Conservation (phyloP, 2,329 filamentous ascomycete genomes). For the Daldinia sp. region DNA sequence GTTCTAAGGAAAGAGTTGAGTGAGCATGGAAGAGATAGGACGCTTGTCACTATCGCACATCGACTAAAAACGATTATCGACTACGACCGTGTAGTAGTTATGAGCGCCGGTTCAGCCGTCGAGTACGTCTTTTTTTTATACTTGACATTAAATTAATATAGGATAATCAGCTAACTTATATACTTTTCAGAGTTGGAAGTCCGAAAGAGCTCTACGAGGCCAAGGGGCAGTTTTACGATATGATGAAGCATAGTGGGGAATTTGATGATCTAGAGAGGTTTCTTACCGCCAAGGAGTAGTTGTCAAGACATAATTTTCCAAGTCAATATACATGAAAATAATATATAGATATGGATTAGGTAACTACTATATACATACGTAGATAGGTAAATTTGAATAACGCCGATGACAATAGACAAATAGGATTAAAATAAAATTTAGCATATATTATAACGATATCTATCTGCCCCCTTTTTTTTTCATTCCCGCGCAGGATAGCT, state of each 20-base stretch:
- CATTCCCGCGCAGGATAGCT: not conserved
- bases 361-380: no score
- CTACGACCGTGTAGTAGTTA: constrained; percentile 69
- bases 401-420: not conserved
- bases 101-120: constrained; percentile 65
- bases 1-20: constrained; percentile 64
- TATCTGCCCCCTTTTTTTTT: not conserved
- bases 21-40: constrained; percentile 59
- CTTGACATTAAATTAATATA: not conserved
- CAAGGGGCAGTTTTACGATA: constrained; percentile 64
- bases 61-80: constrained; percentile 69
- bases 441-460: not conserved
- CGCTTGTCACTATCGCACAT: constrained; percentile 70
- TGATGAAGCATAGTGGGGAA: constrained; percentile 68
- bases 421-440: not conserved
- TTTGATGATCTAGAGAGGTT: constrained; percentile 59
- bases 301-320: not conserved
- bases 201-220: constrained; percentile 61
- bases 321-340: not conserved
- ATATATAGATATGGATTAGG: not conserved
- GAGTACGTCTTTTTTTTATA: constrained; percentile 57
- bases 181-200: constrained; percentile 56
- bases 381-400: constrained; percentile 2
- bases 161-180: constrained; percentile 27
- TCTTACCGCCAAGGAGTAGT: constrained; percentile 33